Base-by-base conservation (phyloP, 1,139 yeast species). In the Spencermartinsiella ligniputridi region DNA sequence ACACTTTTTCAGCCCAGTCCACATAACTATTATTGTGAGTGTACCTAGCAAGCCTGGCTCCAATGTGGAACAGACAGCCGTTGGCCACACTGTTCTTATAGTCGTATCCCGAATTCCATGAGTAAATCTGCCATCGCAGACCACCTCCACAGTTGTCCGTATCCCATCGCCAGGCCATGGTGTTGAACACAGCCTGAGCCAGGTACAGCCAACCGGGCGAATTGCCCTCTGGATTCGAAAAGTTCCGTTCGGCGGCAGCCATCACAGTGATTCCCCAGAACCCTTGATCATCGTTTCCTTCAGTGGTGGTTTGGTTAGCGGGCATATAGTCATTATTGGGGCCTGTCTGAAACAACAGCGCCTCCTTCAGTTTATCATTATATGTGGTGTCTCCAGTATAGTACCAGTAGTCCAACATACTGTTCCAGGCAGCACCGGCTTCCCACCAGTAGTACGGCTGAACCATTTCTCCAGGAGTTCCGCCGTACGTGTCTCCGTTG, bases 371-470 rank as follows among this genome's bases (percentile, higher is more conserved):
- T 29, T 73, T 53, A 22, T 75, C 75, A 35, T 74, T 80, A 57
- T 76, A 84, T 0, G 92, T 79, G 56, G 78, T 81, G 61, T 88
- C 82, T 40, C 84, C 77, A 71, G 87, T 79, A 59, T 74, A 81
- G 58, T 63, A 82, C 68, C 87, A 76, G 63, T 81, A 84, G 63
- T 89, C 96, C 38, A 89, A 66, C 74, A 90, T 71, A 17, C 86
- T 74, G 3, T 96, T 95, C 87, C 89, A 87, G 3, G 95, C 97
- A 52, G 95, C 96, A 60, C 97, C 97, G 29, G 96, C 96, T 69
- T 89, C 92, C 97, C 97, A 89, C 97, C 97, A 90, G 71, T 89
- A 90, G 72, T 89, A 89, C 1, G 97, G 97, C 62, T 69, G 66
- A 1, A 83, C 68, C 63, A 89, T 85, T 92, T 83, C 81, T 42